phyloP scores from a whole-genome alignment of 768 basidiomycete species.

The Antrodiella citrinella region DNA sequence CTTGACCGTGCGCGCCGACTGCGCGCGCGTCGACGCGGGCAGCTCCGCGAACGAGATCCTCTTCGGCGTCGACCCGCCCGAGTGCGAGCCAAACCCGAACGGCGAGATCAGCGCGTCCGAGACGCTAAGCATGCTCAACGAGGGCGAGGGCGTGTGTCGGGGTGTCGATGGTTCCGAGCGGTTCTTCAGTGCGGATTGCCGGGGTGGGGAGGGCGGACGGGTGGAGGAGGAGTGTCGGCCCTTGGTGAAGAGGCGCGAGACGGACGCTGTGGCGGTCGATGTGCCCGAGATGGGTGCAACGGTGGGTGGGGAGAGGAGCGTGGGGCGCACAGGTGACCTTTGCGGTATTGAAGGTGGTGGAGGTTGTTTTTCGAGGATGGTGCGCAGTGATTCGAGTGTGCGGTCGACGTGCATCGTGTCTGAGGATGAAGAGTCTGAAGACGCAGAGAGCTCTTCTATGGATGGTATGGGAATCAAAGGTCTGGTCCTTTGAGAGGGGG shows the following conservation, averaged over 20 bases:
- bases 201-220: conserved; percentile 52
- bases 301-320: conserved; percentile 38
- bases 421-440: conserved; percentile 46
- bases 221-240: conserved; percentile 52
- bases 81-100: conserved; percentile 1
- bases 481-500: conserved; percentile 16
- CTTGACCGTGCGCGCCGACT: conserved; percentile 1
- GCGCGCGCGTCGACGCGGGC: conserved; percentile 49
- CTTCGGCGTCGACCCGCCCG: conserved; percentile 49
- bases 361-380: conserved; percentile 43
- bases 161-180: conserved; percentile 30
- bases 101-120: conserved; percentile 10
- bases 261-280: conserved; percentile 68
- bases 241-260: conserved; percentile 71
- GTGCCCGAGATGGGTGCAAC: conserved; percentile 48
- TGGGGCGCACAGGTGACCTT: conserved; percentile 32
- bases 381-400: conserved; percentile 59
- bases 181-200: conserved; percentile 38
- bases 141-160: conserved; percentile 25
- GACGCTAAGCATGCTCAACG: conserved; percentile 15
- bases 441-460: conserved; percentile 43
- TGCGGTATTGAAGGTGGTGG: conserved; percentile 11
- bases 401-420: conserved; percentile 53
- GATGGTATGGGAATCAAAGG: conserved; percentile 40
- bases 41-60: conserved; percentile 74